Evolutionary conservation across 768 basidiomycete genomes (phyloP), one percentile per base, ranked within the genome.

Genomic region (Auricularia sp.): DNA sequence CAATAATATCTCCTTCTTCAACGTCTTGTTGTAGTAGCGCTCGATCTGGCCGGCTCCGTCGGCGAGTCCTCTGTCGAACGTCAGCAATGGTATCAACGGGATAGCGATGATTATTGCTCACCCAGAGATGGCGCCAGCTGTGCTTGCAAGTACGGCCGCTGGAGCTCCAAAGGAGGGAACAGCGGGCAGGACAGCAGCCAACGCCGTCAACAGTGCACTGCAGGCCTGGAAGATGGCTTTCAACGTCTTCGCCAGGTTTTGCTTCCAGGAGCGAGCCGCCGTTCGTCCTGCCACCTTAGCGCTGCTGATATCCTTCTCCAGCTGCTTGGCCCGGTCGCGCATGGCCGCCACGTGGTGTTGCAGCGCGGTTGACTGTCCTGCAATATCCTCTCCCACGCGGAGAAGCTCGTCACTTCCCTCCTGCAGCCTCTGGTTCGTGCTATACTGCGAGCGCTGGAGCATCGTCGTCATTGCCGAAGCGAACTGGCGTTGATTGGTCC

Each of bases 1-100:
- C 56, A 59, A 59, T 8, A 59, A 8, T 10, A 59, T 59, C 56
- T 59, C 56, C 56, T 59, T 59, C 56, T 59, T 59, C 29, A 59
- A 24, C 29, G 56, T 59, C 56, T 35, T 59, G 56, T 59, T 59
- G 34, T 59, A 59, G 18, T 59, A 59, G 10, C 34, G 24, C 56
- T 59, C 56, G 6, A 59, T 59, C 24, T 59, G 56, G 16, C 14
- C 56, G 11, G 56, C 56, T 21, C 56, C 56, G 56, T 59, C 56
- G 24, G 56, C 56, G 24, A 59, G 14, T 4, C 56, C 56, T 8
- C 56, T 59, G 29, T 24, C 11, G 29, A 59, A 18, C 34, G 3
- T 59, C 29, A 59, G 56, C 14, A 51, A 56, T 13, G 54, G 24
- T 14, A 21, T n/a, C 54, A 21, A 10, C 3, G 14, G 24, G 11